Evolutionary conservation across 306 rosid species (phyloP), one percentile per base, ranked within the genome.

Genomic region (Lotus japonicus): DNA sequence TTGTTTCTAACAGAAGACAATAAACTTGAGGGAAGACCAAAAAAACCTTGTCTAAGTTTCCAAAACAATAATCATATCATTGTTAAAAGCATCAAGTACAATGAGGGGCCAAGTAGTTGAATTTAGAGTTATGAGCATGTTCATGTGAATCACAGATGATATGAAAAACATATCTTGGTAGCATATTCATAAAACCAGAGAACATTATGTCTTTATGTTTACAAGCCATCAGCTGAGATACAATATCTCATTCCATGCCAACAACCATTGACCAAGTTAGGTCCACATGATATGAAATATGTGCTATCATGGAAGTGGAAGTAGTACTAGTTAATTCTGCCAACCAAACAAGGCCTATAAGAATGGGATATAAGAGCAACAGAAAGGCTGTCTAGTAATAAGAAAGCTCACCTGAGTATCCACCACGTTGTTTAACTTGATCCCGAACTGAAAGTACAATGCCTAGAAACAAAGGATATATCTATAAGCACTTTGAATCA

Each of bases 351-450:
- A 67, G 19, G 50, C 49, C n/a, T 11, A 50, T 49, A 33, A 64
- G 21, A 60, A 50, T 57, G 16, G 16, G 7, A 28, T 45, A 68
- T 55, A 21, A 65, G 38, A 63, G 42, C 11, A 11, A 19, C 18
- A 52, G 35, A 13, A 19, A 70, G 18, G 58, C 14, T 26, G 62
- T 26, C 18, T 10, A 35, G 28, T 35, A 69, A 64, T 14, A 64
- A 43, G 44, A 68, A 36, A 73, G 75, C 58, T 86, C 80, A 90
- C 99, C 97, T 95, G 99, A 51, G 99, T 95, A 88, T 95, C 99
- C 63, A 95, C 79, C 74, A 90, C 97, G 12, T 95, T 95, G 88
- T 90, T 90, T 85, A 95, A 80, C 90, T 90, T 90, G 92, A 95
- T 88, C 83, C 88, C 99, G 62, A 90, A 95, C 75, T 95, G 99